Conservation (phyloP, 345 rosid genomes). For the Dipteronia sinensis region DNA sequence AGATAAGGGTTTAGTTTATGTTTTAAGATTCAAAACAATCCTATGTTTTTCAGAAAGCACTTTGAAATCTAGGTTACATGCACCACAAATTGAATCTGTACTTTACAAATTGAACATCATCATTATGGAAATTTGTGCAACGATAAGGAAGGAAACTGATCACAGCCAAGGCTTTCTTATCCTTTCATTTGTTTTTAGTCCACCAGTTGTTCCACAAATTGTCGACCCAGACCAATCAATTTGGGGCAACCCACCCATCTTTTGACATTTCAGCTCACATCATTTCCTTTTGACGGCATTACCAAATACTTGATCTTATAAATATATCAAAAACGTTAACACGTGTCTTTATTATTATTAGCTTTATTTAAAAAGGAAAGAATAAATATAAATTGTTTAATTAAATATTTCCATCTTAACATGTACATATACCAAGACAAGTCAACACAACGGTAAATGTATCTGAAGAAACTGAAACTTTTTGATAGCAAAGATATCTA, state of each 20-base stretch:
- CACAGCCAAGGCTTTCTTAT: constrained; percentile 11
- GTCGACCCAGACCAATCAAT: background rate
- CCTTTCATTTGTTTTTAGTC: background rate
- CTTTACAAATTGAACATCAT: background rate
- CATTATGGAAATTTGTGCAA: too few relatives aligned
- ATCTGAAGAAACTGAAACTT: background rate
- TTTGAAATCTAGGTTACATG: too few relatives aligned
- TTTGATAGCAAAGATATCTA: background rate
- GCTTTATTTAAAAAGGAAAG: too few relatives aligned
- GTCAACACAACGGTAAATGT: too few relatives aligned
- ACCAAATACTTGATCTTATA: background rate
- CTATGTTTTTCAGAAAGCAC: too few relatives aligned
- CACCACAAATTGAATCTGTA: background rate
- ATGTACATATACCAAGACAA: too few relatives aligned
- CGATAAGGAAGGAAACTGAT: background rate
- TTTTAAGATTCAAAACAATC: too few relatives aligned
- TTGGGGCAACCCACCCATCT: background rate
- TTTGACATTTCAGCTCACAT: background rate
- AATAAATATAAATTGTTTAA: too few relatives aligned
- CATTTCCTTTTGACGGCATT: background rate
- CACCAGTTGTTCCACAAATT: background rate
- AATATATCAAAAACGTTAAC: background rate
- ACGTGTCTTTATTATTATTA: too few relatives aligned
- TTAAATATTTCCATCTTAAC: too few relatives aligned
- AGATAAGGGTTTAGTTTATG: too few relatives aligned